phyloP scores from a whole-genome alignment of 805 yeast species.

The Wickerhamiella australiensis region DNA sequence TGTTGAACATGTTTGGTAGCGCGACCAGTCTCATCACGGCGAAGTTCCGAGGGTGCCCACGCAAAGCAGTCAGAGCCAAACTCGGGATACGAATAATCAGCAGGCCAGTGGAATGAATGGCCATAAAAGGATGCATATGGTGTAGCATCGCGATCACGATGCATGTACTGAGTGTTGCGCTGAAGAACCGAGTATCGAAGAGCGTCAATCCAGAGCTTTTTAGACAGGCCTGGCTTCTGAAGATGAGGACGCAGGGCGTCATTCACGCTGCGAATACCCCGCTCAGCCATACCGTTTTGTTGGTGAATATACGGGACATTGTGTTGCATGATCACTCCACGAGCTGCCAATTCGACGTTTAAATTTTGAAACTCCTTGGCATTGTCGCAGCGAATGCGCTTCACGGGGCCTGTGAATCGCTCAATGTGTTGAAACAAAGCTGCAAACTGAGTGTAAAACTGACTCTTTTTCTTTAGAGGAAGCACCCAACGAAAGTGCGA shows the following conservation, averaged over 20 bases:
- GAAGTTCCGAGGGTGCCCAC: too few species aligned
- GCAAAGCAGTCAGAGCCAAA: too few species aligned
- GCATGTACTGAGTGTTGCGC: too few species aligned
- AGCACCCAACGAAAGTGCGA: neutral
- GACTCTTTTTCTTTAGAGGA: neutral
- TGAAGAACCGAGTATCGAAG: too few species aligned
- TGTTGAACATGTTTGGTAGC: too few species aligned
- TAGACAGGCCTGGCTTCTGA: too few species aligned
- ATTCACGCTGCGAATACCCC: neutral
- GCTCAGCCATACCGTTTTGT: neutral
- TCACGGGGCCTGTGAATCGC: neutral
- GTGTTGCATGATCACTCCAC: neutral
- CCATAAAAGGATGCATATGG: too few species aligned
- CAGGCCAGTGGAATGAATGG: too few species aligned
- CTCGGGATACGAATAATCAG: too few species aligned
- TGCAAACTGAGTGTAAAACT: neutral
- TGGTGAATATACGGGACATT: neutral
- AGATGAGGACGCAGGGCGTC: neutral
- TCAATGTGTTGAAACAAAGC: neutral
- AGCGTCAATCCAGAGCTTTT: too few species aligned
- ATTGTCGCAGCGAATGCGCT: neutral
- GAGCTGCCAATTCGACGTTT: neutral
- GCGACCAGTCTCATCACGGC: too few species aligned
- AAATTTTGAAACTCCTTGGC: neutral
- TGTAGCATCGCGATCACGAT: too few species aligned